Conservation (phyloP, 768 basidiomycete genomes). For the Cyathus striatus region DNA sequence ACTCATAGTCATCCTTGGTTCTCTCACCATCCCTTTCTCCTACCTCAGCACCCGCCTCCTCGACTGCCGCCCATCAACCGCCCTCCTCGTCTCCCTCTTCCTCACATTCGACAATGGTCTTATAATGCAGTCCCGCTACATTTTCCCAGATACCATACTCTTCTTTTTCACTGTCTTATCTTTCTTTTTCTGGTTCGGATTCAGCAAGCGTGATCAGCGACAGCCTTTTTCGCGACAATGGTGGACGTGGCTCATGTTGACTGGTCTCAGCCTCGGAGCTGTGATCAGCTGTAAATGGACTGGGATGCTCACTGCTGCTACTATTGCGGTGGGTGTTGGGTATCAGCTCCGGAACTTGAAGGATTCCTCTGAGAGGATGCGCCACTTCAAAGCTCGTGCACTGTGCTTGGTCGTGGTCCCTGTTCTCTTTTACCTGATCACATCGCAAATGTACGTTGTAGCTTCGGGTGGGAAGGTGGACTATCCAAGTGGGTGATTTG, state of each 20-base stretch:
- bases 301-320: conserved; percentile 95
- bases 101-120: conserved; percentile 97
- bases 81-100: conserved; percentile 85
- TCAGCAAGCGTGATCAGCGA: conserved; percentile 86
- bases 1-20: conserved; percentile 86
- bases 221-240: conserved; percentile 79
- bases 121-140: conserved; percentile 92
- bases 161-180: conserved; percentile 96
- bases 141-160: conserved; percentile 94
- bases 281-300: conserved; percentile 98
- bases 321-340: conserved; percentile 91
- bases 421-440: conserved; percentile 86
- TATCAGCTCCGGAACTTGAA: conserved; percentile 80
- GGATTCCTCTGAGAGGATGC: conserved; percentile 63
- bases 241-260: conserved; percentile 91
- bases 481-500: conserved; percentile 76
- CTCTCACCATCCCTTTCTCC: conserved; percentile 83
- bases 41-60: conserved; percentile 93
- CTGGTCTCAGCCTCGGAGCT: conserved; percentile 87
- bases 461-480: conserved; percentile 87
- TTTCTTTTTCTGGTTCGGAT: conserved; percentile 81
- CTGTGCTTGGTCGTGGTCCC: conserved; percentile 87
- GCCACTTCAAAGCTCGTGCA: conserved; percentile 87
- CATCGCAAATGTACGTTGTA: conserved; percentile 94
- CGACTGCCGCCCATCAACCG: conserved; percentile 89